Evolutionary conservation across 139 green algal species (phyloP).

Genomic region (Dunaliella primolecta): DNA sequence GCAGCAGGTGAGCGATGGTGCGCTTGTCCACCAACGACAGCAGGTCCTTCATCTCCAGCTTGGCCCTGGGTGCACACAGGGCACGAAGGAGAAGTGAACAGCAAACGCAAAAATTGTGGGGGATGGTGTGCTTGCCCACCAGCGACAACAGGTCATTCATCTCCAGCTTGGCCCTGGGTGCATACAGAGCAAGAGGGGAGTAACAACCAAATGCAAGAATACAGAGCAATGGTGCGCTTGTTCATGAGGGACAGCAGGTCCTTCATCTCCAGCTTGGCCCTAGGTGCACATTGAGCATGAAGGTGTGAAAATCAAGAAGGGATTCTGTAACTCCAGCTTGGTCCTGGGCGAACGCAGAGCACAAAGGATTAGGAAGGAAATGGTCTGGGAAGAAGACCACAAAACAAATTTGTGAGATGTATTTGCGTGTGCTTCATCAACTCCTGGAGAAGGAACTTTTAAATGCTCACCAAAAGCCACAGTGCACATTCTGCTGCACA

Average conservation of each 20-base stretch:
- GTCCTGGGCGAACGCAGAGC: too few relatives aligned
- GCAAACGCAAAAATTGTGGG: constrained; percentile 2
- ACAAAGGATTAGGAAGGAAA: too few relatives aligned
- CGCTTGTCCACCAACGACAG: constrained; percentile 23
- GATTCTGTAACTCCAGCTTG: constrained; percentile 28
- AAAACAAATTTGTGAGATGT: too few relatives aligned
- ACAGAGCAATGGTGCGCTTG: constrained; percentile 34
- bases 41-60: constrained; percentile 39
- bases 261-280: constrained; percentile 20
- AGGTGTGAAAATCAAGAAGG: neutral
- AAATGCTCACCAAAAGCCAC: too few relatives aligned
- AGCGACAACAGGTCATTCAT: constrained; percentile 19
- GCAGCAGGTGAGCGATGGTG: constrained; percentile 50
- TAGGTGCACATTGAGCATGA: neutral
- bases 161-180: constrained; percentile 10
- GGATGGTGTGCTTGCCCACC: constrained; percentile 32
- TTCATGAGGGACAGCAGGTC: constrained; percentile 36
- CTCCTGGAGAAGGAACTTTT: too few relatives aligned
- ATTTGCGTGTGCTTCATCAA: too few relatives aligned
- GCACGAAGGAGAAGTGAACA: neutral
- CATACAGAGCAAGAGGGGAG: too few relatives aligned
- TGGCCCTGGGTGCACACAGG: neutral
- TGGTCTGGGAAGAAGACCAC: too few relatives aligned
- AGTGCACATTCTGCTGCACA: too few relatives aligned
- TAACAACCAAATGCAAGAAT: too few relatives aligned